A percentile compares a stretch with the other conserved stretches of the same genome.
phyloP scores from a whole-genome alignment of 257 asterid genomes.

The Solanum bulbocastanum region DNA sequence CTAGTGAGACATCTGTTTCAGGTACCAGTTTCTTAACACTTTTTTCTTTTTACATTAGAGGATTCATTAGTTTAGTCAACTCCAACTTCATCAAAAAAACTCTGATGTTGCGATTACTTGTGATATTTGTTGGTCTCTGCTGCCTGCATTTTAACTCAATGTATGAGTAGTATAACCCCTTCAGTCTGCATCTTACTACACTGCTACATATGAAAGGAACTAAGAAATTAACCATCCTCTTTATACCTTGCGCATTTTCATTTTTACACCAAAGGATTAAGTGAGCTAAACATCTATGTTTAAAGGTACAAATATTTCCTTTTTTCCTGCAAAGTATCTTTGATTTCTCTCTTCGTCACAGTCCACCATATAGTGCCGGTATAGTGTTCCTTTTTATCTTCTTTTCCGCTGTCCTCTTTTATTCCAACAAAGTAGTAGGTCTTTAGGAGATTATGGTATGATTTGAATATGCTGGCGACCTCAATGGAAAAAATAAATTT shows the following conservation, averaged over 20 bases:
- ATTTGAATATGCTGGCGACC: neutral
- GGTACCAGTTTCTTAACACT: constrained; percentile 24
- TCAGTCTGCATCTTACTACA: neutral
- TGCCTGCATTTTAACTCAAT: neutral
- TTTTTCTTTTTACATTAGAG: neutral
- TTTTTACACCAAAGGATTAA: neutral
- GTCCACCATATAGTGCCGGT: neutral
- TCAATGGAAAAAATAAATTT: neutral
- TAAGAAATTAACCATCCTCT: neutral
- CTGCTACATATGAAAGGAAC: neutral
- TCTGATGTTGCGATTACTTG: neutral
- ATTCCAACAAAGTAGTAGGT: neutral
- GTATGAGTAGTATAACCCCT: neutral
- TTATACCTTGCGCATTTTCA: neutral
- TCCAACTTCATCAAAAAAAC: neutral
- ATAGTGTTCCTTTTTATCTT: neutral
- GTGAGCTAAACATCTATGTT: neutral
- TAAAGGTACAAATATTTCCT: neutral
- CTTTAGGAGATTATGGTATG: neutral
- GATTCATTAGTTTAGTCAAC: neutral
- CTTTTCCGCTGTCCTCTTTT: neutral
- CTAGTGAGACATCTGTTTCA: constrained; percentile 30
- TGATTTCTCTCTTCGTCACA: neutral
- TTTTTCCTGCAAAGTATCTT: neutral
- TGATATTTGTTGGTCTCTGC: neutral